Base-by-base conservation (phyloP, 1,284 basidiomycete genomes). In the Cryptococcus floricola region DNA sequence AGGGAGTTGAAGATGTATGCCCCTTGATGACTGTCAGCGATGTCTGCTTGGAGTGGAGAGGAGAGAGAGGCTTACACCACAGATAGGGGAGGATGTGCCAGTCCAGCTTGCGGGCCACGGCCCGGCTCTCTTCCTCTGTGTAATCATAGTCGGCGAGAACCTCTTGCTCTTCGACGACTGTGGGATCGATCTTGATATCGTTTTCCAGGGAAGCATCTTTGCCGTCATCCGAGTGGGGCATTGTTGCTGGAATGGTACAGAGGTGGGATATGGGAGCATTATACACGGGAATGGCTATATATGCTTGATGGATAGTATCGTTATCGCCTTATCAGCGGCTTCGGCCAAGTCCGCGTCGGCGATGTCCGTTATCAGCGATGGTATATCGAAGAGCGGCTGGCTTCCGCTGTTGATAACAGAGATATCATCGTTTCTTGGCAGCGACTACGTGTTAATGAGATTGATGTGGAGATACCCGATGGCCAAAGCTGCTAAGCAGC, bases 61-160 rank as follows among this genome's bases (percentile, higher is more conserved):
- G 16, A 19, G 18, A 39, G 34, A 27, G 10, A n/a, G 18, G 52
- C 56, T 37, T 37, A 53, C 53, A 59, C 61, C 61, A 65, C 39
- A 63, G 54, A 37, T 59, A 50, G 23, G 63, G 63, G 16, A 65
- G 44, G 49, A 65, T 65, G 19, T 61, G 62, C 53, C 52, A 60
- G 48, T 66, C 64, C 42, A 64, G 58, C 50, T 60, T 64, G 37
- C 57, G 50, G 5, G 53, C 51, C 19, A 66, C 6, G 7, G 39
- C n/a, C 27, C 46, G 39, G 43, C 51, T 55, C 48, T 66, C 64
- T 34, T 61, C 62, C 10, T 42, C 51, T 10, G 64, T 64, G 45
- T 48, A 66, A 18, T 57, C 46, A 37, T 63, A 57, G 4, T 38
- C 44, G 8, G 54, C 46, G 39, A 58, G 39, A 23, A 56, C 53